Evolutionary conservation across 2,329 filamentous ascomycete genomes (phyloP).

Genomic region (Emmonsia crescens): DNA sequence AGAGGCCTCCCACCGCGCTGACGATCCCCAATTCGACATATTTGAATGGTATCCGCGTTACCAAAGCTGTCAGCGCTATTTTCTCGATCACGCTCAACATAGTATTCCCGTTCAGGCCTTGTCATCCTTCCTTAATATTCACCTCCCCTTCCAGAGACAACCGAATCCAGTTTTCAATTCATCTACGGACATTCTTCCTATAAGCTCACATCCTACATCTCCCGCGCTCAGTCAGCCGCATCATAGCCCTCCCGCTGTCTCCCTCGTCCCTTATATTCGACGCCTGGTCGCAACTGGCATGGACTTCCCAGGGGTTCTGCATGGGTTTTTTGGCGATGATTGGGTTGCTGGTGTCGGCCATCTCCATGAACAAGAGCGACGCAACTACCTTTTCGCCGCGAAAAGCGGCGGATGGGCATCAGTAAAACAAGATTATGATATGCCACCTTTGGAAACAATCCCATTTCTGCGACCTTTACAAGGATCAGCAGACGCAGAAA

Average conservation of each 20-base stretch:
- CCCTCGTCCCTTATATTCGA: conserved; percentile 78
- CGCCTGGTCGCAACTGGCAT: conserved; percentile 86
- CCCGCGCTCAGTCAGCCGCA: background rate
- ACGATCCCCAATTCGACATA: conserved; percentile 48
- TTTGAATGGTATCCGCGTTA: conserved; percentile 90
- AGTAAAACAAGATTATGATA: conserved; percentile 86
- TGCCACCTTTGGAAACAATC: conserved; percentile 67
- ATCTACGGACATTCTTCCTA: conserved; percentile 21
- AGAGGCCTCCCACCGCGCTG: conserved; percentile 25
- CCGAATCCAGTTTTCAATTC: conserved; percentile 38
- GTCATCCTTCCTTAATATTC: conserved; percentile 84
- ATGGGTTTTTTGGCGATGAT: conserved; percentile 94
- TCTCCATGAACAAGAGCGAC: conserved; percentile 76
- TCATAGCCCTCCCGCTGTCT: conserved; percentile 40
- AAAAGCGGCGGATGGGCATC: conserved; percentile 85
- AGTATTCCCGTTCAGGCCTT: conserved; percentile 73
- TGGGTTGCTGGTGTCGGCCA: conserved; percentile 71
- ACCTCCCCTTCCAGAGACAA: conserved; percentile 69
- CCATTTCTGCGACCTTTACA: conserved; percentile 82
- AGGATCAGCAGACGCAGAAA: conserved; percentile 64
- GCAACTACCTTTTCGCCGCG: conserved; percentile 90
- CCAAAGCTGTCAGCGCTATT: conserved; percentile 81
- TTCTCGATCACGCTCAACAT: conserved; percentile 83
- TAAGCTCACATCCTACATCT: background rate
- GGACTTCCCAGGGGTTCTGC: conserved; percentile 74